Conservation (phyloP, 768 basidiomycete genomes). For the Clavaria fumosa region DNA sequence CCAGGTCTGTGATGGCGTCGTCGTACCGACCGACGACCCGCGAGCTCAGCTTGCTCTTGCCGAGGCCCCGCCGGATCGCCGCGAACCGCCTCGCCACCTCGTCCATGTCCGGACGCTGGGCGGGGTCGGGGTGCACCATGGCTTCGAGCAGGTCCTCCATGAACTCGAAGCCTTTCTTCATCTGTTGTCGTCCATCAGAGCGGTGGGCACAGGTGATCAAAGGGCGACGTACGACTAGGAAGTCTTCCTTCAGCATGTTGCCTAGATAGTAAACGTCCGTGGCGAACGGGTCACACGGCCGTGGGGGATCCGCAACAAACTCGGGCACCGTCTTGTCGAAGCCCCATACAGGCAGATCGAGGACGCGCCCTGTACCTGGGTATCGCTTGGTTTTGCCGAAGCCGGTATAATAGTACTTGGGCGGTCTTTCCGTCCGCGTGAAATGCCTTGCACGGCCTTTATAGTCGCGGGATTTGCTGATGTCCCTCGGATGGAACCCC, state of each 20-base stretch:
- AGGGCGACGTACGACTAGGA: slow-evolving; percentile 21
- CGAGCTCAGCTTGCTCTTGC: slow-evolving; percentile 17
- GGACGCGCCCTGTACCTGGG: slow-evolving; percentile 14
- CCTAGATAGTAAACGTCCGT: slow-evolving; percentile 31
- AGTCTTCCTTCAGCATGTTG: slow-evolving; percentile 20
- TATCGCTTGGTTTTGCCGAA: slow-evolving; percentile 22
- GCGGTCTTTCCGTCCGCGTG: slow-evolving; percentile 17
- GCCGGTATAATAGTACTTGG: slow-evolving; percentile 24
- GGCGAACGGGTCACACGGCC: slow-evolving; percentile 25
- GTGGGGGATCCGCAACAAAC: slow-evolving; percentile 12
- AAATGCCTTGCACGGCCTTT: slow-evolving; percentile 11
- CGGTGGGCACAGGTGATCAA: too few relatives aligned
- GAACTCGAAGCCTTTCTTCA: slow-evolving; percentile 16
- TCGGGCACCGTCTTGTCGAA: slow-evolving; percentile 30
- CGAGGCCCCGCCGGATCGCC: slow-evolving; percentile 10
- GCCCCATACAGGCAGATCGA: slow-evolving; percentile 19
- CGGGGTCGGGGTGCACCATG: slow-evolving; percentile 20
- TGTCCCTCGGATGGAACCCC: slow-evolving; percentile 14
- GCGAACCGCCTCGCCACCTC: slow-evolving; percentile 18
- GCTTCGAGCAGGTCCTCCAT: slow-evolving; percentile 16
- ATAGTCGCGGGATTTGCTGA: slow-evolving; percentile 12
- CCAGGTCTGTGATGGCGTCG: slow-evolving; percentile 6
- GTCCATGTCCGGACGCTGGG: slow-evolving; percentile 18
- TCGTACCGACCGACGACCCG: slow-evolving; percentile 13
- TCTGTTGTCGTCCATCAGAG: neutral